phyloP scores from a whole-genome alignment of 768 basidiomycete species.

The Phylloporus sp. region DNA sequence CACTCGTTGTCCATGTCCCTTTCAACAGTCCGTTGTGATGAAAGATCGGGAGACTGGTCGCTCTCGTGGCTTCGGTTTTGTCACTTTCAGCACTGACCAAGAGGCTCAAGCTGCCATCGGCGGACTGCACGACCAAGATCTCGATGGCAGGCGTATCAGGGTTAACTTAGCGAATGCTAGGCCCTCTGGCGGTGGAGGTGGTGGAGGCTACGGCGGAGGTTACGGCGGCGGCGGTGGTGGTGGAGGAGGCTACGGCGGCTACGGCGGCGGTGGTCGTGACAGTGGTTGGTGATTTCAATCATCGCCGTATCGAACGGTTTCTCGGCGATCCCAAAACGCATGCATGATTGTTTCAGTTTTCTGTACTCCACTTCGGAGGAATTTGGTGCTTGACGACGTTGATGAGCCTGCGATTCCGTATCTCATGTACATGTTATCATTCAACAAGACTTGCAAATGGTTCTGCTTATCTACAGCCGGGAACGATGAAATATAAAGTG shows the following conservation, averaged over 20 bases:
- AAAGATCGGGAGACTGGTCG: slow-evolving; percentile 56
- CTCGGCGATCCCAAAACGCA: slow-evolving; percentile 6
- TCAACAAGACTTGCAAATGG: neutral
- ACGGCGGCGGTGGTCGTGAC: slow-evolving; percentile 7
- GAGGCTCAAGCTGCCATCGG: slow-evolving; percentile 46
- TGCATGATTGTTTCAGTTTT: slow-evolving; percentile 7
- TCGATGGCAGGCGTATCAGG: slow-evolving; percentile 52
- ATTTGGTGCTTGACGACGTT: slow-evolving; percentile 2
- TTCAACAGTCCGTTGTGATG: slow-evolving; percentile 33
- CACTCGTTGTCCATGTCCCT: slow-evolving; percentile 5
- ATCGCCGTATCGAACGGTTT: neutral
- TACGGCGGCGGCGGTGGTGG: slow-evolving; percentile 8
- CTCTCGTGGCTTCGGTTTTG: slow-evolving; percentile 57
- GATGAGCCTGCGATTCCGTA: slow-evolving; percentile 8
- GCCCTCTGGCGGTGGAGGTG: slow-evolving; percentile 28
- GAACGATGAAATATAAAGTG: too few relatives aligned
- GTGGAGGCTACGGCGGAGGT: slow-evolving; percentile 10
- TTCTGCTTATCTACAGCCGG: neutral
- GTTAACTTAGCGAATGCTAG: slow-evolving; percentile 41
- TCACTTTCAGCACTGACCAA: slow-evolving; percentile 31
- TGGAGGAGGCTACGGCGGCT: slow-evolving; percentile 5
- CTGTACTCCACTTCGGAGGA: slow-evolving; percentile 1
- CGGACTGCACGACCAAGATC: slow-evolving; percentile 46
- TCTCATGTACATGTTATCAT: neutral
- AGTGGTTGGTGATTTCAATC: slow-evolving; percentile 11